Base-by-base conservation (phyloP, 2,329 filamentous ascomycete species). In the Lachnellula suecica region DNA sequence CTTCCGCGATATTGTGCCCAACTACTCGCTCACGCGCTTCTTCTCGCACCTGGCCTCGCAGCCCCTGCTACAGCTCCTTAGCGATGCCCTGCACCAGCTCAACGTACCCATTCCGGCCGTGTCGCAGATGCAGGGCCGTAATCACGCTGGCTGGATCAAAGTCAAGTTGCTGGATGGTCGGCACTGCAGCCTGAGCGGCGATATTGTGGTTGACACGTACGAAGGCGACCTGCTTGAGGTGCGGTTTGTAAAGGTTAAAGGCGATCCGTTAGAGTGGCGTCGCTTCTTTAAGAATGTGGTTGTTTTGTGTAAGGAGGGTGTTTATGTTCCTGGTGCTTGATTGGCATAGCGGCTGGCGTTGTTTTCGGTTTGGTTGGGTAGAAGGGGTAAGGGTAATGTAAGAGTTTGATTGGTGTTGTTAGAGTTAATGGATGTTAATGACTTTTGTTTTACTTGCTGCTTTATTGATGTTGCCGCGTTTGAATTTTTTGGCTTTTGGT, bases 271-370 rank as follows among this genome's bases (percentile, higher is more conserved):
- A 45, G 93, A 97, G 74, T 99, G 95, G 94, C 83, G 94, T 55
- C 79, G 94, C 29, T 91, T 99, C 68, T 99, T 99, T 78, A 99
- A 99, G 74, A 92, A 91, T 70, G 82, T 97, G n/a, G 89, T 89
- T 25, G 78, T 95, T 58, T 76, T 93, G 54, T 95, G 92, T 72
- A 89, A 89, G 66, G 91, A 96, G 67, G 91, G 84, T 8, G 86
- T 97, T 41, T 89, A 84, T 68, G 79, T 78, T 59, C 82, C 81
- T 43, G 74, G 37, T 43, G 40, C 13, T 34, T 4, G 31, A 34
- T n/a, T 11, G 19, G 40, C 40, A 37, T 37, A 37, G 34, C 34
- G 34, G 5, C 6, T 37, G 34, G 34, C 34, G 34, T 37, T 37
- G n/a, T 42, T 42, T 38, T 38, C 4, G 15, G 20, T 3, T 42